phyloP scores from a whole-genome alignment of 176 grass and related monocot genomes.

The Alloteropsis semialata region DNA sequence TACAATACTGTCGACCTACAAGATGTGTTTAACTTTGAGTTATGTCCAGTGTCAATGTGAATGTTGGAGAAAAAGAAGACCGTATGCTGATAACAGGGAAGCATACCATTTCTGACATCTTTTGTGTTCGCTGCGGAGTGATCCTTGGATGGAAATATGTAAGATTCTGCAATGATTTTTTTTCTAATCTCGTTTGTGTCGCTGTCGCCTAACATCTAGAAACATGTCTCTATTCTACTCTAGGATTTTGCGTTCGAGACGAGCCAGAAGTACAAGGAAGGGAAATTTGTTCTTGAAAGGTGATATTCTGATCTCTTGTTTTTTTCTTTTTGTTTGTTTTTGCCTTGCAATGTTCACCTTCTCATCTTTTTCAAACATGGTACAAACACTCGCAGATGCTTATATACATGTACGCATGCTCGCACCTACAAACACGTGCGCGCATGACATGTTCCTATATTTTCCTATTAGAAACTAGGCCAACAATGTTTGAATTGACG shows the following conservation, averaged over 20 bases:
- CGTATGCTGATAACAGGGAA: conserved; percentile 70
- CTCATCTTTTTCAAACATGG: neutral
- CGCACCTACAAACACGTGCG: too few relatives aligned
- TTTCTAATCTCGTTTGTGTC: neutral
- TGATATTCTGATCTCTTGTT: neutral
- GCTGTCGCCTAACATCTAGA: neutral
- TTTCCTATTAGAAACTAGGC: too few relatives aligned
- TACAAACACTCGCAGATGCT: too few relatives aligned
- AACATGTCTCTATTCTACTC: conserved; percentile 17
- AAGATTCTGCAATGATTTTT: conserved; percentile 21
- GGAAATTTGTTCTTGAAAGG: conserved; percentile 88
- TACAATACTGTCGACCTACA: too few relatives aligned
- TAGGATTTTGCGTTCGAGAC: conserved; percentile 66
- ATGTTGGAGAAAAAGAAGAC: conserved; percentile 65
- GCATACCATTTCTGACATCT: conserved; percentile 81
- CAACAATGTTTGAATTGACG: too few relatives aligned
- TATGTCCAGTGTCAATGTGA: conserved; percentile 79
- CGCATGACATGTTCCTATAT: too few relatives aligned
- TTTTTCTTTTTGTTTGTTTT: neutral
- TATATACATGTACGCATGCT: too few relatives aligned
- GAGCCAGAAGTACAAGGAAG: conserved; percentile 87
- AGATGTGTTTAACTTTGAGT: too few relatives aligned
- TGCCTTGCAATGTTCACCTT: neutral
- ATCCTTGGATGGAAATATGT: conserved; percentile 99
- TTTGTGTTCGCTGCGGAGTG: conserved; percentile 77